These are phyloP conservation scores for Tricholomella constricta DNA, from an alignment of 768 basidiomycete genomes.

Conservation along the genomic window DNA sequence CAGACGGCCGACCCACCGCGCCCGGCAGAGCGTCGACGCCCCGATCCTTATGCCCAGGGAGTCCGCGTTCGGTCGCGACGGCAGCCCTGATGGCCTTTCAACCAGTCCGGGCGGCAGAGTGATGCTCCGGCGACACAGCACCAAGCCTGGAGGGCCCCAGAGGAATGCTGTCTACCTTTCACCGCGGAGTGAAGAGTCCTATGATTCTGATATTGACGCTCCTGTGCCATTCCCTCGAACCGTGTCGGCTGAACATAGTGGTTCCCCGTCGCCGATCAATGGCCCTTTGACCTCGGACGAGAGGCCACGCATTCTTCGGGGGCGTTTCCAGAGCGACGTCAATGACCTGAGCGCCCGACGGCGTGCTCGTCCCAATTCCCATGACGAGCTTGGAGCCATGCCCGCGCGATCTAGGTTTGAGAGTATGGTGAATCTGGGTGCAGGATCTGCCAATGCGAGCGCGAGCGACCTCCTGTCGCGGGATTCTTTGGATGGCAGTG, in stretches of 20 bases:
- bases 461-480: conserved; percentile 67
- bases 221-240: conserved; percentile 69
- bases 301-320: conserved; percentile 48
- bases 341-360: conserved; percentile 54
- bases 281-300: conserved; percentile 33
- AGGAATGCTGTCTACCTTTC: conserved; percentile 52
- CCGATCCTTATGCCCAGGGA: conserved; percentile 53
- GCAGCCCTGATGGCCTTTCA: conserved; percentile 56
- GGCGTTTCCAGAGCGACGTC: conserved; percentile 75
- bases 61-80: conserved; percentile 47
- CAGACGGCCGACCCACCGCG: conserved; percentile 62
- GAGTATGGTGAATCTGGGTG: conserved; percentile 69
- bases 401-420: conserved; percentile 66
- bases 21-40: conserved; percentile 64
- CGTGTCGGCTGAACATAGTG: conserved; percentile 50
- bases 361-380: conserved; percentile 63
- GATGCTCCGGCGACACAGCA: conserved; percentile 59
- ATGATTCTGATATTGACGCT: conserved; percentile 37
- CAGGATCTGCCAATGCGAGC: conserved; percentile 50
- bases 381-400: conserved; percentile 63
- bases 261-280: conserved; percentile 37
- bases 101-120: conserved; percentile 39
- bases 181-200: conserved; percentile 36
- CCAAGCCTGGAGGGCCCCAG: conserved; percentile 42
- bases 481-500: conserved; percentile 65